Conservation (phyloP, 164 flowering plant genomes). For the Chimonanthus salicifolius region DNA sequence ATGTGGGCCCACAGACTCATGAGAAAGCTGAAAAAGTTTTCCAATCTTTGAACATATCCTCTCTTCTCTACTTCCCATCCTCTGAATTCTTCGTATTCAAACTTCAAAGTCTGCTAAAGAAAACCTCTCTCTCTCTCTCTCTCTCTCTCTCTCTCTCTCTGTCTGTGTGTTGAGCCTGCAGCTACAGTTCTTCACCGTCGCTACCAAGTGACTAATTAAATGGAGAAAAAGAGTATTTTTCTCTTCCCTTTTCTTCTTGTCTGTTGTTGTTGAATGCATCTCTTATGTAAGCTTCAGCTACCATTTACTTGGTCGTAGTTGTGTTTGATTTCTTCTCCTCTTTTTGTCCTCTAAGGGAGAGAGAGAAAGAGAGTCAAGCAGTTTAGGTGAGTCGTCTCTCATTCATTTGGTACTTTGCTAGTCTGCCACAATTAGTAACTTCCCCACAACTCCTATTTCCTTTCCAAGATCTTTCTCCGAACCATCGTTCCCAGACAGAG, state of each 20-base stretch:
- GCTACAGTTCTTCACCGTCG: no score
- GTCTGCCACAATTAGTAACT: not conserved
- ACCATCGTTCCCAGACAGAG: not conserved
- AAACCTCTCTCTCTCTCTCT: no score
- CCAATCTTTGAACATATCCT: no score
- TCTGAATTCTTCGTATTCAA: no score
- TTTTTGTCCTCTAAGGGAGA: not conserved
- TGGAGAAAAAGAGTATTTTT: not conserved
- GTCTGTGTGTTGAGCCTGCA: no score
- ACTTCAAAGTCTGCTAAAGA: no score
- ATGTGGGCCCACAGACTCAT: no score
- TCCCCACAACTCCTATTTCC: not conserved
- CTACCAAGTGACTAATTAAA: no score
- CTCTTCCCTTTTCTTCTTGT: not conserved
- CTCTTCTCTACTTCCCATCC: no score
- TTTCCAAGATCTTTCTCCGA: not conserved
- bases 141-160: no score
- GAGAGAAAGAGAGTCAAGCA: constrained; percentile 30
- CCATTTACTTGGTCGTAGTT: constrained; percentile 20
- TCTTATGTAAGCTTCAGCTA: not conserved
- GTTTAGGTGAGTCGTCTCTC: constrained; percentile 25
- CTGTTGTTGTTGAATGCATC: constrained; percentile 1
- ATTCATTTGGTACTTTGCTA: not conserved
- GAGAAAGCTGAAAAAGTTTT: no score
- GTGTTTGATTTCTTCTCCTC: constrained; percentile 33